A percentile compares a stretch with the other conserved stretches of the same genome.
Conservation (phyloP, 2,329 filamentous ascomycete genomes). For the Fusarium sp. region DNA sequence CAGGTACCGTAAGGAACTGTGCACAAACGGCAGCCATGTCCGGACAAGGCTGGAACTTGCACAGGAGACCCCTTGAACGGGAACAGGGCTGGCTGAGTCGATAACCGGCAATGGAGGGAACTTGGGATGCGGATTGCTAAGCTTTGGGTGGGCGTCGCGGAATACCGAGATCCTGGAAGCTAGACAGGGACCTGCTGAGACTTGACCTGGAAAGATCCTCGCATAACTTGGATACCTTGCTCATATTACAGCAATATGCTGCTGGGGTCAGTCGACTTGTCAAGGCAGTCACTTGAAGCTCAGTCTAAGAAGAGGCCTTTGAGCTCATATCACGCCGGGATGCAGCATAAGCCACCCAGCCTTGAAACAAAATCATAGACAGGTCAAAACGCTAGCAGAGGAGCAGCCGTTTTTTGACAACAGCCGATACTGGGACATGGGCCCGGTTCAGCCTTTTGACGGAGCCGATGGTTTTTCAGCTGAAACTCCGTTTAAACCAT, state of each 20-base stretch:
- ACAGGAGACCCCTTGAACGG: background rate
- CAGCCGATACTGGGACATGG: conserved; percentile 13
- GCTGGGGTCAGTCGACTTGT: background rate
- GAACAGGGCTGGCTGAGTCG: conserved; percentile 8
- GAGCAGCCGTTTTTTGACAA: conserved; percentile 23
- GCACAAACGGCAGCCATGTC: conserved; percentile 30
- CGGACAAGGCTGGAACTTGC: conserved; percentile 18
- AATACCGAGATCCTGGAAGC: conserved; percentile 7
- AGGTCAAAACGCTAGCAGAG: conserved; percentile 24
- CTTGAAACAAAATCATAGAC: conserved; percentile 35
- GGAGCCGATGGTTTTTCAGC: conserved; percentile 15
- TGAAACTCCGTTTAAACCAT: conserved; percentile 17
- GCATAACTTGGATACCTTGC: conserved; percentile 10
- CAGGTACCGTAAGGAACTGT: conserved; percentile 39
- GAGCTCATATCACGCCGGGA: conserved; percentile 11
- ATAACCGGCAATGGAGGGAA: background rate
- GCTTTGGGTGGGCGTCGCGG: conserved; percentile 8
- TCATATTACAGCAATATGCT: conserved; percentile 1
- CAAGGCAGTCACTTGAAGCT: conserved; percentile 3
- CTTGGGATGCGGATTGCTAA: conserved; percentile 17
- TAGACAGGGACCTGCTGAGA: background rate
- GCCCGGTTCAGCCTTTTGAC: conserved; percentile 23
- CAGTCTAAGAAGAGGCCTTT: conserved; percentile 3
- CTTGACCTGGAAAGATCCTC: conserved; percentile 7
- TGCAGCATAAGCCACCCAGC: conserved; percentile 18